These are phyloP conservation scores for Chrysosporium keratinophilum DNA, from an alignment of 2,329 filamentous ascomycete species.

Conservation along the genomic window DNA sequence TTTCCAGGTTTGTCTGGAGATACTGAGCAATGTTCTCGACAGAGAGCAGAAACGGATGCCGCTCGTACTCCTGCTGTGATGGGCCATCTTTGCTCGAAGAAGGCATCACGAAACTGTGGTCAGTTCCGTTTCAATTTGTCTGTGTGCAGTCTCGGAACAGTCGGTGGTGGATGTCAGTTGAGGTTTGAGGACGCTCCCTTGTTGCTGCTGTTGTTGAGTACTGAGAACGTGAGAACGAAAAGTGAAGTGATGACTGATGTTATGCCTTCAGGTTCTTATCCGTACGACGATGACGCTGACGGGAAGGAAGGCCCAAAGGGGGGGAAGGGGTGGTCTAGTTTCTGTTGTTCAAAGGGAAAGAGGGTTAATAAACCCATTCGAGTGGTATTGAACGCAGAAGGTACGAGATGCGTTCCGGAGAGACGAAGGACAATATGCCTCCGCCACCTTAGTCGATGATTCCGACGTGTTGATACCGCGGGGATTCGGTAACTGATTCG, in stretches of 20 bases:
- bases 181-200: neutral
- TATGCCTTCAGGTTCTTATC: conserved; percentile 4
- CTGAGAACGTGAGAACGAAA: conserved; percentile 4
- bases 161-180: neutral
- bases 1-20: conserved; percentile 39
- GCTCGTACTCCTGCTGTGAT: conserved; percentile 22
- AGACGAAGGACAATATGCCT: neutral
- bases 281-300: conserved; percentile 10
- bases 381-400: conserved; percentile 7
- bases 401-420: neutral
- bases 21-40: conserved; percentile 34
- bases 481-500: neutral
- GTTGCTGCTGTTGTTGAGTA: neutral
- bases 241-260: neutral
- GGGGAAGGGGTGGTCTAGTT: conserved; percentile 6
- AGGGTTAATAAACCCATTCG: conserved; percentile 14
- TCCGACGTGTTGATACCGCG: neutral
- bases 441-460: neutral
- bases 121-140: neutral
- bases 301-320: conserved; percentile 7
- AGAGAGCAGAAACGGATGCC: conserved; percentile 28
- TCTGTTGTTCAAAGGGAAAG: neutral
- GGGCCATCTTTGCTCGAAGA: conserved; percentile 11
- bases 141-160: neutral
- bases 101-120: conserved; percentile 14